Evolutionary conservation across 1,284 basidiomycete species (phyloP), one percentile per base, ranked within the genome.

Genomic region (Rhodotorula sp.): DNA sequence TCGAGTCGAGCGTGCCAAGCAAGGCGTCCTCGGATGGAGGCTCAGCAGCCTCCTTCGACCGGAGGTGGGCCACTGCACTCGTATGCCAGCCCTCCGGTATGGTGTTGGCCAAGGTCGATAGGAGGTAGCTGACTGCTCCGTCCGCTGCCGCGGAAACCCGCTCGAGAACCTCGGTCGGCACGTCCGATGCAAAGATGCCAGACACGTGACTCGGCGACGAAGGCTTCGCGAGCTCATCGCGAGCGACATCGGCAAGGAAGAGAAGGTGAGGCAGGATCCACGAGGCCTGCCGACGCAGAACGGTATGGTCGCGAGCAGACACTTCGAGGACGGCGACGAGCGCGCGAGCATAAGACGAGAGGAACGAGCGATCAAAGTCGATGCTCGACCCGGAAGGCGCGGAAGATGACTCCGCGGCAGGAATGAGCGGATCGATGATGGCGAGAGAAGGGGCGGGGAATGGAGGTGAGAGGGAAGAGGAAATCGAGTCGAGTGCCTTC

Each of bases 91-190:
- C 72, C 8, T 51, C 58, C 0, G 62, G 12, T 2, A 70, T 62
- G 17, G 49, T 22, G 61, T 74, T 71, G 12, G 73, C 79, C 0
- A 82, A 78, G 0, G 85, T 82, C 3, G 85, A 84, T 26, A 94
- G 81, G 0, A 91, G 81, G 80, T 93, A 94, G 0, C 89, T 85
- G 3, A 86, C 81, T 4, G 91, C 78, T 49, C 87, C 87, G 61
- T 87, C 86, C 3, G 86, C 83, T 67, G 83, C 86, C 29, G 81
- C 80, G 0, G 85, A 78, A 4, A 91, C 74, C 4, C 82, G 81
- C 48, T 79, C 78, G 57, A 91, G 79, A 17, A 82, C 78, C 0
- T 79, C 69, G 8, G 79, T 76, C 0, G 83, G 74, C 3, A 84
- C 82, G 6, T 80, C 77, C 1, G 75, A 53, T 80, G 80, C 75